Conservation (phyloP, 2,329 filamentous ascomycete species). For the Colletotrichum liriopes region DNA sequence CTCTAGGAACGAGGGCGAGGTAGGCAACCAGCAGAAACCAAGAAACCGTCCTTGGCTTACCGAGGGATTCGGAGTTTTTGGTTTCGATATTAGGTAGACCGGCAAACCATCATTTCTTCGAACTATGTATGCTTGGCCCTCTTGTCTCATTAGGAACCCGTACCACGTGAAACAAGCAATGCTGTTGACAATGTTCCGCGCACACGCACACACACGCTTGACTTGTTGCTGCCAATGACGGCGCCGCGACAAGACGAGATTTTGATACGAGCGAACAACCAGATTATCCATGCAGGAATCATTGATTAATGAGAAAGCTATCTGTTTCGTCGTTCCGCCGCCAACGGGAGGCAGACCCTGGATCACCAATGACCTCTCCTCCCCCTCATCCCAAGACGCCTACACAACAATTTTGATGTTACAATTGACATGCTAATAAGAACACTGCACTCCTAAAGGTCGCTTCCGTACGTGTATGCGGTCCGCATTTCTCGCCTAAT, state of each 20-base stretch:
- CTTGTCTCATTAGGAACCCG: neutral
- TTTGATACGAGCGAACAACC: neutral
- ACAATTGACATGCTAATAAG: constrained; percentile 30
- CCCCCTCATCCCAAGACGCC: constrained; percentile 30
- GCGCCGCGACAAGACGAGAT: neutral
- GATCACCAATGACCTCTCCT: constrained; percentile 21
- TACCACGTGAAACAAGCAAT: no score
- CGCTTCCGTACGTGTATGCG: constrained; percentile 15
- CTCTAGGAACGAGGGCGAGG: constrained; percentile 2
- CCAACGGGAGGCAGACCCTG: constrained; percentile 5
- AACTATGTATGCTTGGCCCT: neutral
- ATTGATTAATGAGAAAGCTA: constrained; percentile 37
- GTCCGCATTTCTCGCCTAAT: neutral
- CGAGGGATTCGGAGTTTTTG: constrained; percentile 30
- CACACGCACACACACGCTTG: neutral
- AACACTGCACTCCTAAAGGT: constrained; percentile 26
- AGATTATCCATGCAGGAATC: constrained; percentile 7
- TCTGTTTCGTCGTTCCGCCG: constrained; percentile 19
- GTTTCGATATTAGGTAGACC: constrained; percentile 23
- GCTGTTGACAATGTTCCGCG: neutral
- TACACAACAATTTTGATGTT: constrained; percentile 43
- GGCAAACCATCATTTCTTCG: neutral
- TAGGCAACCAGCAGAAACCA: constrained; percentile 15
- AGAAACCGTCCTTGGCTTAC: constrained; percentile 30
- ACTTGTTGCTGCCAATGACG: neutral